These are phyloP conservation scores for Syzygium oleosum DNA, from an alignment of 345 rosid species.

Conservation along the genomic window DNA sequence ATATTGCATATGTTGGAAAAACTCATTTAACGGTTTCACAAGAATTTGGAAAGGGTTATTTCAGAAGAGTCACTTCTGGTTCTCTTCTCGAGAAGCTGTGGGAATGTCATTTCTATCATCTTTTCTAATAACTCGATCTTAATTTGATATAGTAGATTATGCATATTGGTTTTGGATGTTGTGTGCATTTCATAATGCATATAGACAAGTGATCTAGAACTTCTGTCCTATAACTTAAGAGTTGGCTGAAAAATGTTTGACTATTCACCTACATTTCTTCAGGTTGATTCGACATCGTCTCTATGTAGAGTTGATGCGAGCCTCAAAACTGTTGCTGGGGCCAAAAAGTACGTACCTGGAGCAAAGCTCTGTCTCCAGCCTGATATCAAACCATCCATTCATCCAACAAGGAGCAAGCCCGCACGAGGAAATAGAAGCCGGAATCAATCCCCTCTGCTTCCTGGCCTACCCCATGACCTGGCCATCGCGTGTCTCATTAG, in stretches of 20 bases:
- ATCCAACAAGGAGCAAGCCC: conserved; percentile 51
- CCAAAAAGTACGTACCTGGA: conserved; percentile 62
- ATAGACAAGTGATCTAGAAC: neutral
- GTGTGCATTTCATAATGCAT: neutral
- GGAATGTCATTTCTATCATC: neutral
- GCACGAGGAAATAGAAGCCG: conserved; percentile 50
- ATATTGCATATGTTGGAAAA: neutral
- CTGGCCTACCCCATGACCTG: conserved; percentile 74
- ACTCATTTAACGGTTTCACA: neutral
- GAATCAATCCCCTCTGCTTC: conserved; percentile 62
- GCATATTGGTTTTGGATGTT: neutral
- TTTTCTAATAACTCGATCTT: neutral
- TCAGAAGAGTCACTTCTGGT: neutral
- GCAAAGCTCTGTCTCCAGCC: conserved; percentile 67
- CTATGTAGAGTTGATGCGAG: conserved; percentile 72
- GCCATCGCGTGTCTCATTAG: conserved; percentile 81
- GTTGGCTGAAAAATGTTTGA: neutral
- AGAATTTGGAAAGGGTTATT: neutral
- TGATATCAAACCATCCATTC: conserved; percentile 62
- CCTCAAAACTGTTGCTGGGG: conserved; percentile 66
- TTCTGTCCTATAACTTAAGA: neutral
- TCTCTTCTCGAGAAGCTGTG: neutral
- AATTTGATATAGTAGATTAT: neutral
- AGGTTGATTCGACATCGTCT: conserved; percentile 74
- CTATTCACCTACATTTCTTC: conserved; percentile 9